Evolutionary conservation across 1,139 yeast genomes (phyloP).

Genomic region (Saccharomyces hybrid): DNA sequence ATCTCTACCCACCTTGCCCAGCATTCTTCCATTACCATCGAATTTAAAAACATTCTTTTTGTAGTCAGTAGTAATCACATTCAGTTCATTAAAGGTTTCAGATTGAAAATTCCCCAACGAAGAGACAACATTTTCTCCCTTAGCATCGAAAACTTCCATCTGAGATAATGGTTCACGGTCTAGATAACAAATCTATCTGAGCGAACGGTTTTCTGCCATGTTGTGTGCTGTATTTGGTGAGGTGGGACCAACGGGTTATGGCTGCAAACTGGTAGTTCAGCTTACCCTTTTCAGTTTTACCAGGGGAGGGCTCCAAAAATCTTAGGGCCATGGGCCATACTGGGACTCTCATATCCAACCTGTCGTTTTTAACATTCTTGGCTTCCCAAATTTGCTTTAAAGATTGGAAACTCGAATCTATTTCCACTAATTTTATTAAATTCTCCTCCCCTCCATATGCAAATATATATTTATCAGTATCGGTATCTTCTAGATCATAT

Average conservation of each 20-base stretch:
- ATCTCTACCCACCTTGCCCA: constrained; percentile 36
- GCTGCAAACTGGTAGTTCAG: constrained; percentile 41
- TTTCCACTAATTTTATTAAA: constrained; percentile 46
- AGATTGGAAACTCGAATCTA: constrained; percentile 28
- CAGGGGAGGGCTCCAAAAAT: constrained; percentile 35
- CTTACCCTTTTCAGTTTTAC: constrained; percentile 24
- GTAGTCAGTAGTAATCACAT: constrained; percentile 24
- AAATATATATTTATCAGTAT: constrained; percentile 36
- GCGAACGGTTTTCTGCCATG: constrained; percentile 52
- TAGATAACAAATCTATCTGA: constrained; percentile 32
- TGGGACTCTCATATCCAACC: constrained; percentile 57
- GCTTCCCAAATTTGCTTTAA: constrained; percentile 42
- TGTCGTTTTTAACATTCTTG: constrained; percentile 61
- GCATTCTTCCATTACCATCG: constrained; percentile 37
- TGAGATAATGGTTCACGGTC: constrained; percentile 27
- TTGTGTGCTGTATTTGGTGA: constrained; percentile 52
- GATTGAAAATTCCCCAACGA: constrained; percentile 18
- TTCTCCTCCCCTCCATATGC: constrained; percentile 74
- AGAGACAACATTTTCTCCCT: constrained; percentile 8
- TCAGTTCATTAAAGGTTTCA: constrained; percentile 12
- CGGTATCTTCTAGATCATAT: constrained; percentile 36
- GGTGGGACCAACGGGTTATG: constrained; percentile 40
- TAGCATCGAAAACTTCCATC: constrained; percentile 12
- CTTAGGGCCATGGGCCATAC: constrained; percentile 41
- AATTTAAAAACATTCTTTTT: constrained; percentile 41